Evolutionary conservation across 2,329 filamentous ascomycete species (phyloP), one percentile per base, ranked within the genome.

Genomic region (Triangularia setosa): DNA sequence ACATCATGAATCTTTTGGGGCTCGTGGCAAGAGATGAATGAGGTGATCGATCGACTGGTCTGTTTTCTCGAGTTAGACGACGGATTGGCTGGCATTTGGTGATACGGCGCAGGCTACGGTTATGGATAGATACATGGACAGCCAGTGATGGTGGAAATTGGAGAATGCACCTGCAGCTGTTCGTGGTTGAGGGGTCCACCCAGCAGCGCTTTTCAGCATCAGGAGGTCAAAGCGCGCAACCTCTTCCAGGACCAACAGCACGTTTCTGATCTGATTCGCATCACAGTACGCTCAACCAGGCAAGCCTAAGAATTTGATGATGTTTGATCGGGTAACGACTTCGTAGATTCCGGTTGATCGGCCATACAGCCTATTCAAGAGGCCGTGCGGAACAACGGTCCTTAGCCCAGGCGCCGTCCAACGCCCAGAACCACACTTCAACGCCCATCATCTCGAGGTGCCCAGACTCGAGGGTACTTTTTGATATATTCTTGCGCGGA

Each of bases 21-120:
- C 8, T 40, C 33, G 14, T n/a, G 33, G 86, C 84, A 90, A 69
- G 85, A 86, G 0, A 79, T 90, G 0, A 12, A 12, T 12, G 12
- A 33, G 9, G 30, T 33, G 85, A 83, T 1, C 87, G 89, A 9
- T 83, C 89, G 71, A 90, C 89, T 64, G 88, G n/a, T n/a, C n/a
- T n/a, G n/a, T n/a, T n/a, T n/a, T n/a, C n/a, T n/a, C n/a, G n/a
- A n/a, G n/a, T n/a, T n/a, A n/a, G n/a, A n/a, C n/a, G n/a, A n/a
- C n/a, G n/a, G n/a, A n/a, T n/a, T n/a, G n/a, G 90, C 8, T n/a
- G 35, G 72, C 90, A 18, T 84, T n/a, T 16, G 33, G 33, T 40
- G 16, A 40, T 40, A 40, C 7, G 33, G 40, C 40, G n/a, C 40
- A 48, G 5, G 16, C 4, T 35, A 35, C 12, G 9, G n/a, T n/a